Conservation (phyloP, 257 asterid genomes). For the Rauvolfia tetraphylla region DNA sequence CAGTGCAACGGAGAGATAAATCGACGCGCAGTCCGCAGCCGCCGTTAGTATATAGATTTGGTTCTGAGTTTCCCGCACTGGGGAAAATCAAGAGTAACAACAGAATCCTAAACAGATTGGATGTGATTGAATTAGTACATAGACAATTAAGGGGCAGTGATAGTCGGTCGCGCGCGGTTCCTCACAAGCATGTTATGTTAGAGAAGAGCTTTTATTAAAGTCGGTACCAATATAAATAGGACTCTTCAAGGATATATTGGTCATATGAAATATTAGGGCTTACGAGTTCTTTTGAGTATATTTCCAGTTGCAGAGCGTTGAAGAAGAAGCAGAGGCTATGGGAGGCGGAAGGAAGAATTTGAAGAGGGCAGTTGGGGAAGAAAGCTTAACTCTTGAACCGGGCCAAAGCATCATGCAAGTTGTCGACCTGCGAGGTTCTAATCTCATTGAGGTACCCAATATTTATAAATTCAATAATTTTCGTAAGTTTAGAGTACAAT, state of each 20-base stretch:
- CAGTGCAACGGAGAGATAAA: not conserved
- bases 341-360: slow-evolving; percentile 86
- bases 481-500: not conserved
- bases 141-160: not conserved
- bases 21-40: too few relatives aligned
- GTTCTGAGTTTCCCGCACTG: too few relatives aligned
- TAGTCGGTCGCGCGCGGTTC: not conserved
- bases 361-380: slow-evolving; percentile 63
- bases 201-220: not conserved
- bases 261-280: not conserved
- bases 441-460: slow-evolving; percentile 58
- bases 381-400: slow-evolving; percentile 38
- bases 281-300: too few relatives aligned
- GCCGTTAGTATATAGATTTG: too few relatives aligned
- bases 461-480: not conserved
- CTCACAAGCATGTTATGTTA: not conserved
- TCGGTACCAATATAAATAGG: not conserved
- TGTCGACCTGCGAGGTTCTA: slow-evolving; percentile 71
- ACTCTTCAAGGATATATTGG: not conserved
- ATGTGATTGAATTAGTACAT: not conserved
- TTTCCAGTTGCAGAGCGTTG: not conserved
- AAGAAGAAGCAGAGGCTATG: slow-evolving; percentile 31
- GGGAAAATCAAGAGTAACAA: not conserved
- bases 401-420: slow-evolving; percentile 83
- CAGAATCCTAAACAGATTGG: not conserved